These are phyloP conservation scores for Syzygium malaccense DNA, from an alignment of 441 rosid species.

Conservation along the genomic window DNA sequence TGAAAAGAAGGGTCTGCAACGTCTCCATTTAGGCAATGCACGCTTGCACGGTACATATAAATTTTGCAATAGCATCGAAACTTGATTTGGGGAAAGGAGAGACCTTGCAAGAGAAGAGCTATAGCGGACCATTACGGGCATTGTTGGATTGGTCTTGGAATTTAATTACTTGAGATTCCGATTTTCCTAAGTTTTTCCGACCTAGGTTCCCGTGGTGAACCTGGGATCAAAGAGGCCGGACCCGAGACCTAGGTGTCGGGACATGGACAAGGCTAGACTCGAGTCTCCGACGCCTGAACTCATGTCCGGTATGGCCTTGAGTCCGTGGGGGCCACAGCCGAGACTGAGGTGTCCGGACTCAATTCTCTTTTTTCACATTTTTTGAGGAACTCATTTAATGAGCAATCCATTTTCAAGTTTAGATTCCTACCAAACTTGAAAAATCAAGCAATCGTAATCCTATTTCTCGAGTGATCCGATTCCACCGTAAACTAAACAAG, in stretches of 20 bases:
- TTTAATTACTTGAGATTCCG: background rate
- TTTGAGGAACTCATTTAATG: background rate
- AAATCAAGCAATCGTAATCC: background rate
- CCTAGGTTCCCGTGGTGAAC: background rate
- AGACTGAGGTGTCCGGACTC: fast-evolving
- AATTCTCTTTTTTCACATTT: background rate
- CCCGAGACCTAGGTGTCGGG: background rate
- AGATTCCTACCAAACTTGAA: background rate
- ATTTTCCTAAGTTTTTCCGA: background rate
- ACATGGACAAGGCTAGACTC: background rate
- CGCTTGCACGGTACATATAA: background rate
- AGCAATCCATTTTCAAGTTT: background rate
- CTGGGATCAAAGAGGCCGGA: background rate
- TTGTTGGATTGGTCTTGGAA: background rate
- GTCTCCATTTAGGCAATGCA: background rate
- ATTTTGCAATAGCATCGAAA: background rate
- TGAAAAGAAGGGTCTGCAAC: background rate
- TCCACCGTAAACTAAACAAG: background rate
- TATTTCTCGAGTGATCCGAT: background rate
- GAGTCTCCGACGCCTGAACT: fast-evolving
- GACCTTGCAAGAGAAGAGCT: background rate
- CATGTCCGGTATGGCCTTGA: fast-evolving
- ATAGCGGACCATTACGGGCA: background rate
- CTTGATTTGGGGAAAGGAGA: background rate
- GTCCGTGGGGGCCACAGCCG: background rate